Evolutionary conservation across 2,329 filamentous ascomycete species (phyloP).

Genomic region (Colletotrichum theobromicola): DNA sequence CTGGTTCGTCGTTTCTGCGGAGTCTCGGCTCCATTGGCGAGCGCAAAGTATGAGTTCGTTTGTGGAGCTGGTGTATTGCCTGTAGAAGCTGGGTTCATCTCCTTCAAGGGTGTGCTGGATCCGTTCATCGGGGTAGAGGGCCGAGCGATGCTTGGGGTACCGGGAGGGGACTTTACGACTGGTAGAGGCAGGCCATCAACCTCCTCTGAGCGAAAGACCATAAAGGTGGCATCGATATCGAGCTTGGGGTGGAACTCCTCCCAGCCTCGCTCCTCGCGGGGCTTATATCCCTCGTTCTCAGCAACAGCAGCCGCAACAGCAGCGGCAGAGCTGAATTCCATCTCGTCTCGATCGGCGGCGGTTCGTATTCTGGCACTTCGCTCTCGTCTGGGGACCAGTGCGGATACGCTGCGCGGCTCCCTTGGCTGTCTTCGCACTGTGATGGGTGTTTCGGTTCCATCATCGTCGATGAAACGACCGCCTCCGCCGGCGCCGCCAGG

Average conservation of each 20-base stretch:
- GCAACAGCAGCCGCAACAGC: constrained; percentile 87
- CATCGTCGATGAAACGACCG: constrained; percentile 80
- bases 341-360: constrained; percentile 61
- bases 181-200: constrained; percentile 74
- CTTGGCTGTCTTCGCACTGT: constrained; percentile 37
- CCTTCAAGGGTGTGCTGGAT: constrained; percentile 50
- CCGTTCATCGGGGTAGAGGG: constrained; percentile 47
- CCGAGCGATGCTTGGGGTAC: constrained; percentile 30
- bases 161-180: constrained; percentile 34
- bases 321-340: constrained; percentile 85
- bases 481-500: constrained; percentile 88
- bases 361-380: constrained; percentile 61
- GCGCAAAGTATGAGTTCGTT: constrained; percentile 34
- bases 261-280: constrained; percentile 94
- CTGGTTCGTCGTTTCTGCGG: constrained; percentile 50
- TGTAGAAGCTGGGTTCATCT: constrained; percentile 47
- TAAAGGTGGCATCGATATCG: constrained; percentile 82
- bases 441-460: constrained; percentile 63
- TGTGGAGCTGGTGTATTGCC: constrained; percentile 48
- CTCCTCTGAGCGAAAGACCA: constrained; percentile 81
- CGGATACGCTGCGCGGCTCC: constrained; percentile 37
- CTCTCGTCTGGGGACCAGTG: constrained; percentile 59
- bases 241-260: constrained; percentile 97
- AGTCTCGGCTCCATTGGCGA: constrained; percentile 36
- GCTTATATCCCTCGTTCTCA: constrained; percentile 96